phyloP scores from a whole-genome alignment of 2,329 filamentous ascomycete species.

The Leptoxyphium fumago region DNA sequence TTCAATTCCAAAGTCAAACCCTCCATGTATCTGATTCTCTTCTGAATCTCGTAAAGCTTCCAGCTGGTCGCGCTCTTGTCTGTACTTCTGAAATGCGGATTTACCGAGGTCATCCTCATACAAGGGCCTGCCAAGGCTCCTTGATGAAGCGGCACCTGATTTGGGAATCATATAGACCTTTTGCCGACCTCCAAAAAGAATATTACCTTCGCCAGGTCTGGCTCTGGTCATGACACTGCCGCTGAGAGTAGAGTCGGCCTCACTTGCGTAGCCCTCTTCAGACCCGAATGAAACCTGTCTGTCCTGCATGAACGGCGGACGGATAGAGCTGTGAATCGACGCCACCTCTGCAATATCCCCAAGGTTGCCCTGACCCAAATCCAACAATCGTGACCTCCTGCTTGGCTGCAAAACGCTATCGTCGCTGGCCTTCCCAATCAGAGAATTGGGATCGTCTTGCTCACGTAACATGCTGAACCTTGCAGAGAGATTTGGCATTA shows the following conservation, averaged over 20 bases:
- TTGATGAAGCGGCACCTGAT: conserved; percentile 22
- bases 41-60: conserved; percentile 8
- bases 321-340: conserved; percentile 52
- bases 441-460: conserved; percentile 79
- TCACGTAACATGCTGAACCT: conserved; percentile 94
- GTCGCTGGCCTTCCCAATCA: conserved; percentile 85
- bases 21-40: conserved; percentile 11
- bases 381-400: conserved; percentile 60
- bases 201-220: conserved; percentile 77
- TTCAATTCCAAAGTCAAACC: conserved; percentile 19
- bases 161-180: conserved; percentile 80
- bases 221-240: conserved; percentile 72
- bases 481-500: conserved; percentile 90
- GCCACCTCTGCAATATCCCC: conserved; percentile 84
- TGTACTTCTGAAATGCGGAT: conserved; percentile 69
- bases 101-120: conserved; percentile 78
- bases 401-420: conserved; percentile 82
- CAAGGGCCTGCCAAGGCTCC: conserved; percentile 51
- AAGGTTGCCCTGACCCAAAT: conserved; percentile 52
- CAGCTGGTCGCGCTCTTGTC: conserved; percentile 9
- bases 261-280: conserved; percentile 44
- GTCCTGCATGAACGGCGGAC: conserved; percentile 44
- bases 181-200: conserved; percentile 84
- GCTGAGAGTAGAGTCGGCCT: conserved; percentile 45
- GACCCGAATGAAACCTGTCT: conserved; percentile 52